Base-by-base conservation (phyloP, 352 stramenopile species). In the Globisporangium radiosum region DNA sequence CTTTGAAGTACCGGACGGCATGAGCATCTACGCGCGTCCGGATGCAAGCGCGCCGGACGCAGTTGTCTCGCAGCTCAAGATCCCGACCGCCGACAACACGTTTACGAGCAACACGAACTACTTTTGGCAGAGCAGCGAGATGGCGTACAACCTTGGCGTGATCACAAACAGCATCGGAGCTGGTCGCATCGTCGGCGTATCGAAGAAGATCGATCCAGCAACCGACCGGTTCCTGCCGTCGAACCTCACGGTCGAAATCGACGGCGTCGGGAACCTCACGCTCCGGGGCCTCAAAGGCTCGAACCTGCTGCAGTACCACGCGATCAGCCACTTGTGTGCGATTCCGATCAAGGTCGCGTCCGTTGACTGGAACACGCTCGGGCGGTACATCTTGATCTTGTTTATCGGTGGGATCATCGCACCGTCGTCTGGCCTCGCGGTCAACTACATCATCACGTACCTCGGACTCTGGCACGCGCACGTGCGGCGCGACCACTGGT, bases 401-500 rank as follows among this genome's bases (percentile, higher is more conserved):
- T 77, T 94, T 47, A 67, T 81, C 7, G 85, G 83, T 43, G 85
- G 79, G 52, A 82, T 94, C 45, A 69, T 94, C 37, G 76, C 81
- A 7, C 78, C 85, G 2, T 66, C 78, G 7, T 71, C 73, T 17
- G 79, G 85, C 72, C 74, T 94, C 4, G 58, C 72, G 13, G 68
- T 74, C 45, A 93, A 94, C 53, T 94, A 93, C 62, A 62, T 94
- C 52, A 76, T 92, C 43, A 90, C 78, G 47, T 92, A 81, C 59
- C 56, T 90, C 38, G 85, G 85, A 9, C 50, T 94, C 15, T 94
- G 82, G 85, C 85, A 94, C 44, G 79, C 85, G 0, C 85, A 94
- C 44, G 83, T 94, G 17, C 83, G 85, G 44, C 72, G 85, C 60
- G 85, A 94, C 52, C 75, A 92, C 61, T 94, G 85, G 85, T 92